These are phyloP conservation scores for Fennellomyces sp. DNA, from an alignment of 371 early-diverging fungal species.

Conservation along the genomic window DNA sequence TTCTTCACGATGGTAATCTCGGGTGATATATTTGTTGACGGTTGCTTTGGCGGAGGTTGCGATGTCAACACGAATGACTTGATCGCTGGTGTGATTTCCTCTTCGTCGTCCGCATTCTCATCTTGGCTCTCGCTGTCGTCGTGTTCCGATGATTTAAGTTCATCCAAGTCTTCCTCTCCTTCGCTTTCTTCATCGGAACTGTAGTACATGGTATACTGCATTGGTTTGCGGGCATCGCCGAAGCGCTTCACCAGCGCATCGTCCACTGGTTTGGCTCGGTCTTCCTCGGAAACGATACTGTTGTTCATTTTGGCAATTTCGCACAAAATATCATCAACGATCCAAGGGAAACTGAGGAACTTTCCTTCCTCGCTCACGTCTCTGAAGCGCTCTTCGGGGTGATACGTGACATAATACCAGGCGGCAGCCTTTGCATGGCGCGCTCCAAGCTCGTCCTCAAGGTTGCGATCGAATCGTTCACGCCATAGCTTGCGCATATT, in stretches of 20 bases:
- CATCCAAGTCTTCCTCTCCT: too few relatives aligned
- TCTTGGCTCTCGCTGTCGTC: not conserved
- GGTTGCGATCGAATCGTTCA: constrained; percentile 35
- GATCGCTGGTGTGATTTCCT: not conserved
- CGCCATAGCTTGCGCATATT: constrained; percentile 28
- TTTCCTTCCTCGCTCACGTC: constrained; percentile 22
- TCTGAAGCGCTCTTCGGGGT: constrained; percentile 33
- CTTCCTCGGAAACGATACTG: not conserved
- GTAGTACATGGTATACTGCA: not conserved
- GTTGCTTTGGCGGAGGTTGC: not conserved
- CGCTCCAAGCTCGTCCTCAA: not conserved
- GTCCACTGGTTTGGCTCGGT: constrained; percentile 12
- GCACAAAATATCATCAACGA: constrained; percentile 55
- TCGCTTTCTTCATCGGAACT: not conserved
- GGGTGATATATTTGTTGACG: too few relatives aligned
- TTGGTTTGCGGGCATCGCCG: not conserved
- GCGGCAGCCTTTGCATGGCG: constrained; percentile 64
- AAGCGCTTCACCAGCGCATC: constrained; percentile 7
- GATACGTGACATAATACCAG: constrained; percentile 79
- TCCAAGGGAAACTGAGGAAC: constrained; percentile 71
- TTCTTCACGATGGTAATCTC: too few relatives aligned
- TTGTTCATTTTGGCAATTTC: constrained; percentile 47
- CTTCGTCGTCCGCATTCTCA: not conserved
- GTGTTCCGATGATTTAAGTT: too few relatives aligned
- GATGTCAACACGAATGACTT: not conserved